Percentiles rank a stretch among this genome's conserved stretches.
phyloP scores from a whole-genome alignment of 139 green algal genomes.

The Asterochloris erici region DNA sequence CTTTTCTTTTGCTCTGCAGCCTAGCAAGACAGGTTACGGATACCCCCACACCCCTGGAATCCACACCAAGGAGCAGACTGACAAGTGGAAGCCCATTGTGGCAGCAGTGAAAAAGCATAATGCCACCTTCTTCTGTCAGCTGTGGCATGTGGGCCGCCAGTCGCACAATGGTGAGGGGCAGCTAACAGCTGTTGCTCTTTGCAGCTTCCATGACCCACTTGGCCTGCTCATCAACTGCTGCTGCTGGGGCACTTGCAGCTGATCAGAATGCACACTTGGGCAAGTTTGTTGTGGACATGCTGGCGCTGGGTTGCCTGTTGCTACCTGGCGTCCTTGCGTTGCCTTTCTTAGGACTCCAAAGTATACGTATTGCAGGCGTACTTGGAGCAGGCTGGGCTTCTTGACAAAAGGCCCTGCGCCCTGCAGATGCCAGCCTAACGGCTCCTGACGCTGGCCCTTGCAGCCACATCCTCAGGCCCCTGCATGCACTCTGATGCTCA shows the following conservation, averaged over 20 bases:
- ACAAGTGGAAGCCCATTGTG: conserved; percentile 74
- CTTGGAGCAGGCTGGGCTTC: no score
- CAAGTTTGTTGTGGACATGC: neutral
- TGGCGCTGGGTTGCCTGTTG: no score
- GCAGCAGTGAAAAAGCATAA: conserved; percentile 67
- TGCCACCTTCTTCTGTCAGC: conserved; percentile 70
- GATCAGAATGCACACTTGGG: neutral
- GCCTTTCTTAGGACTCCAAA: no score
- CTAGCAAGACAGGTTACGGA: conserved; percentile 9
- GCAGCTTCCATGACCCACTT: neutral
- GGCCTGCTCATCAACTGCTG: neutral
- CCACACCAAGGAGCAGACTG: conserved; percentile 67
- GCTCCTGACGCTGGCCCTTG: no score
- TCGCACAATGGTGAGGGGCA: conserved; percentile 19
- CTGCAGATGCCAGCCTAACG: no score
- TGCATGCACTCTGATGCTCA: no score
- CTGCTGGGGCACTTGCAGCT: neutral
- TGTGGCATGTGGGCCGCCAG: conserved; percentile 64
- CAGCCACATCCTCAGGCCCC: no score
- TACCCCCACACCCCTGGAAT: conserved; percentile 67
- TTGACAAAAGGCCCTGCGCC: no score
- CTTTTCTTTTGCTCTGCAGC: neutral
- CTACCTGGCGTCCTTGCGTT: neutral
- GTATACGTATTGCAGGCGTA: no score
- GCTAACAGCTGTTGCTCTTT: neutral